Base-by-base conservation (phyloP, 352 stramenopile genomes). In the Phytophthora nicotianae region DNA sequence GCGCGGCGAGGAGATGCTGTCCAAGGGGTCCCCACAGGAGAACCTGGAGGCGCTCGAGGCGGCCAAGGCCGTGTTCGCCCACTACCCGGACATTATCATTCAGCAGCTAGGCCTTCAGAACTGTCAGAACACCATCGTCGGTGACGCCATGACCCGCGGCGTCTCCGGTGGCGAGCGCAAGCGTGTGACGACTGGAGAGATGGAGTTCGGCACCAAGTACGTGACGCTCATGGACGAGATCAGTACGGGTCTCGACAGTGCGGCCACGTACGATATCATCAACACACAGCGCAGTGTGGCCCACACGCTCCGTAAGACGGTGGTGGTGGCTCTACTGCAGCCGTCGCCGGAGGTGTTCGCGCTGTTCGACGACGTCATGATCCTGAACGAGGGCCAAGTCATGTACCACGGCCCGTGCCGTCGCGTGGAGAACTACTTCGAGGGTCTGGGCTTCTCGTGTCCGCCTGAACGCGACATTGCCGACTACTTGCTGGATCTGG, bases 331-430 rank as follows among this genome's bases (percentile, higher is more conserved):
- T 3, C 61, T 97, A 43, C 65, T 96, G 7, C 72, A 98, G 67
- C 91, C 93, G 35, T 79, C 91, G 13, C 90, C 93, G 4, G 91
- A 98, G 73, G 88, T 93, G 11, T 93, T 94, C 20, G 74, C 77
- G 6, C 64, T 97, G 21, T 98, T 98, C 71, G 62, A 65, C 55
- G 43, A 70, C 38, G 62, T 70, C 19, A 62, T 71, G 56, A 71
- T 71, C 50, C 35, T 98, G 32, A 86, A 89, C 68, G 32, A 38
- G 32, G 32, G 32, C n/a, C 32, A 38, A 38, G 32, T 38, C 32
- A 38, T 38, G 32, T 38, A 38, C 32, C 32, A 38, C 32, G 32
- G 32, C 11, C 32, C 32, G 11, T 38, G 32, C 32, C 32, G 13
- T 38, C 9, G 32, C 32, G 32, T 38, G 32, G 32, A 38, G 2